Evolutionary conservation across 768 basidiomycete genomes (phyloP).

Genomic region (Rhizopogon vinicolor): DNA sequence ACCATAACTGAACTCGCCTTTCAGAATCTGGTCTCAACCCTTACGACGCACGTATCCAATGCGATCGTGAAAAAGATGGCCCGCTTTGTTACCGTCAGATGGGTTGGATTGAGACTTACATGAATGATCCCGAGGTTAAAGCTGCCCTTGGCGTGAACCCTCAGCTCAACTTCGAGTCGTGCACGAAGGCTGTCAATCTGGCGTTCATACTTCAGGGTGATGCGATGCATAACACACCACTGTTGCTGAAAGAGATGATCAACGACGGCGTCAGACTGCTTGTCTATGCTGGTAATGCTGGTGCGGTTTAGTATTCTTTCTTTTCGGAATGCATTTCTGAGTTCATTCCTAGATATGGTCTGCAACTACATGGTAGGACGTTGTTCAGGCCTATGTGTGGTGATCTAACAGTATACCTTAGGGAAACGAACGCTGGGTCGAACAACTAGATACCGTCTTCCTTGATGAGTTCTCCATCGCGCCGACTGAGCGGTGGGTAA

Average conservation of each 20-base stretch:
- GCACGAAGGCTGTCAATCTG: conserved; percentile 77
- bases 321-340: conserved; percentile 6
- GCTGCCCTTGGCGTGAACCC: conserved; percentile 72
- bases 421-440: conserved; percentile 80
- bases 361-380: conserved; percentile 72
- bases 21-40: conserved; percentile 76
- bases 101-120: conserved; percentile 82
- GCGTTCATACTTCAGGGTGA: conserved; percentile 83
- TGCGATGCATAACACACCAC: conserved; percentile 77
- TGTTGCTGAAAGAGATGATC: conserved; percentile 74
- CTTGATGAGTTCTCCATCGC: conserved; percentile 52
- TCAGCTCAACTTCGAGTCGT: conserved; percentile 54
- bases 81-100: conserved; percentile 76
- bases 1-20: conserved; percentile 1
- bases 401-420: conserved; percentile 15
- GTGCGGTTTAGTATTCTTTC: conserved; percentile 31
- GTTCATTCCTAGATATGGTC: conserved; percentile 59
- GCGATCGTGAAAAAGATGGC: conserved; percentile 68
- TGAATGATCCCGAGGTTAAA: conserved; percentile 78
- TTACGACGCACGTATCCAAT: conserved; percentile 79
- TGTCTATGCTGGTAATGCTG: conserved; percentile 85
- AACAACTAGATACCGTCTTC: conserved; percentile 57
- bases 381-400: background rate
- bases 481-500: conserved; percentile 52
- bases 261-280: conserved; percentile 79